Base-by-base conservation (phyloP, 2,329 filamentous ascomycete species). In the Boeremia lycopersici region DNA sequence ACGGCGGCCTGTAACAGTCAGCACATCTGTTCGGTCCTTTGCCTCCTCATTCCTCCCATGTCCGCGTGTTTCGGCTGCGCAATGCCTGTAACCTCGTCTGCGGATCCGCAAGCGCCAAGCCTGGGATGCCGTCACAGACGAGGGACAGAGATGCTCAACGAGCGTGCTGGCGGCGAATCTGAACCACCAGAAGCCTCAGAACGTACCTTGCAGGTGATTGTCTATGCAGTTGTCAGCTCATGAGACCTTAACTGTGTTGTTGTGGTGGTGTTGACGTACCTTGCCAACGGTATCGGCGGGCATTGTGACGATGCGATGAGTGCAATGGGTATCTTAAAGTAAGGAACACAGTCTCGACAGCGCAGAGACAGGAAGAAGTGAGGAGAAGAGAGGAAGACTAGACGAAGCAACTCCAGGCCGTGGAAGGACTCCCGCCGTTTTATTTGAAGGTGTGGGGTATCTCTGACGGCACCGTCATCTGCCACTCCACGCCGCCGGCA, bases 121-220 rank as follows among this genome's bases (percentile, higher is more conserved):
- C 34, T 55, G 36, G 34, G 25, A 50, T 49, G 49, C 45, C 49
- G 45, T 53, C 51, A 53, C 25, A 45, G 53, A 57, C 12, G 17
- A 34, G n/a, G 23, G 4, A 35, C 34, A 38, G 46, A 42, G 61
- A 44, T 63, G 49, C 35, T 35, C 46, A 34, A 34, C 28, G 17
- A 47, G 44, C 58, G 38, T 17, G 44, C 25, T 9, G 78, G 35
- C 85, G 57, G 84, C 91, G 87, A 59, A 89, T 91, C 51, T 91
- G 96, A 84, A 83, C 9, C 13, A 36, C 7, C 9, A 23, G 47
- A 29, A 29, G 42, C 52, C 47, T 34, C 47, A 46, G 17, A 47
- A 55, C 52, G 31, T 33, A 55, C 52, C 79, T 95, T 93, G 86
- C 93, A 97, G 71, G 88, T 96, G 75, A 96, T 96, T 70, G 90